Base-by-base conservation (phyloP, 2,329 filamentous ascomycete genomes). In the Talaromyces sp. region DNA sequence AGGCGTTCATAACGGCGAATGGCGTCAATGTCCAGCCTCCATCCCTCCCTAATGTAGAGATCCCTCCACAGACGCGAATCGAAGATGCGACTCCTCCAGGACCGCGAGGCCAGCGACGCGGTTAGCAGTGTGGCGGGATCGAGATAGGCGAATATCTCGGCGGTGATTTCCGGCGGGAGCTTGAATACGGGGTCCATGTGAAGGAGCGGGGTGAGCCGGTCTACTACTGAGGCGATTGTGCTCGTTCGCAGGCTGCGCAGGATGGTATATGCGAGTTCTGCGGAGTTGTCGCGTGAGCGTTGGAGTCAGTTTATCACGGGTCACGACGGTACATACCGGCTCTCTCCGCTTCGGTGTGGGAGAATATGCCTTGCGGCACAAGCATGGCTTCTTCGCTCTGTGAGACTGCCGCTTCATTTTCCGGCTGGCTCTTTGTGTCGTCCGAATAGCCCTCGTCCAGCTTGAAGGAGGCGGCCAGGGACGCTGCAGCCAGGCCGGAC, bases 161-260 rank as follows among this genome's bases (percentile, higher is more conserved):
- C 87, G 63, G 91, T 96, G 68, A 99, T 89, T 73, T 99, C 95
- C 27, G 90, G 86, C 0, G 95, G 95, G 0, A 99, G 84, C 68
- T 91, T 87, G 64, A 86, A 81, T 49, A 96, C 86, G 58, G 96
- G 96, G 76, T 99, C 91, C 77, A 97, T 93, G 75, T 97, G 93
- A 2, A 98, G 86, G 57, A 93, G 84, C 4, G 92, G 90, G 64
- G 88, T 89, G 19, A 96, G 79, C 64, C 88, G 85, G 58, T 93
- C 85, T 53, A 96, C 90, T 58, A 97, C 90, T 51, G 88, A 83
- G 55, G 89, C 87, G 62, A 97, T 87, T 58, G 87, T 85, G 7
- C 89, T 89, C 0, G 91, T 96, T 19, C 89, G 90, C 29, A 97
- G 81, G 60, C 89, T 87, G 61, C 88, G 85, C 59, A 97, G 81